Percentiles rank a stretch among this genome's conserved stretches.
Evolutionary conservation across 805 yeast genomes (phyloP).

Genomic region (Spathaspora sp.): DNA sequence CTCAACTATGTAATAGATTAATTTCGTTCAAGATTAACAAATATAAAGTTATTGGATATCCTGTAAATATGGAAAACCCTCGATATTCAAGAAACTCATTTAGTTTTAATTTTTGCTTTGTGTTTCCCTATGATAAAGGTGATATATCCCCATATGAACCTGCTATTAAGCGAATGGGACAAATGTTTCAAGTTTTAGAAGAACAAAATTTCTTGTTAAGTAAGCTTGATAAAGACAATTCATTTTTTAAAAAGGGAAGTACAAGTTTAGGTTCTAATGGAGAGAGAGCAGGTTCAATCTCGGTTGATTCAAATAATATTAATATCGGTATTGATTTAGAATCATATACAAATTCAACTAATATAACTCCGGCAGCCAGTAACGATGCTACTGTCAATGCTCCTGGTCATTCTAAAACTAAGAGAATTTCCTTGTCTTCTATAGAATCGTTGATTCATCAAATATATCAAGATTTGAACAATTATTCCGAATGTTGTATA

Average conservation of each 20-base stretch:
- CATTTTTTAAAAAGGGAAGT: constrained; percentile 32
- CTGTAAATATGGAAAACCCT: constrained; percentile 73
- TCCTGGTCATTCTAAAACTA: constrained; percentile 17
- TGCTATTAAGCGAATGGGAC: constrained; percentile 77
- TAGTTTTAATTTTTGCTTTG: constrained; percentile 89
- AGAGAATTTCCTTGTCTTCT: constrained; percentile 31
- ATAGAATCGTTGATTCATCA: constrained; percentile 82
- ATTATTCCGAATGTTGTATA: constrained; percentile 92
- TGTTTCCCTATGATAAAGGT: constrained; percentile 68
- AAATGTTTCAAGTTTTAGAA: constrained; percentile 84
- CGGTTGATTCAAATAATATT: background rate
- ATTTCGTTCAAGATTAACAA: constrained; percentile 69
- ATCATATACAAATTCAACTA: background rate
- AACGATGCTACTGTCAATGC: constrained; percentile 9
- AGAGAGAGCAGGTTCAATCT: background rate
- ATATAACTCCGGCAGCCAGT: background rate
- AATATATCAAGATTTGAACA: constrained; percentile 89
- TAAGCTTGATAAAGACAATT: constrained; percentile 34
- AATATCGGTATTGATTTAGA: constrained; percentile 4
- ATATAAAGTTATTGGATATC: constrained; percentile 79
- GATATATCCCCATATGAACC: constrained; percentile 86
- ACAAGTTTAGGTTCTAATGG: background rate
- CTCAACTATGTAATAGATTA: constrained; percentile 80
- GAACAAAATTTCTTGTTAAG: constrained; percentile 83
- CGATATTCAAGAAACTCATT: constrained; percentile 88